A percentile compares a stretch with the other conserved stretches of the same genome.
These are phyloP conservation scores for Kandelia obovata DNA, from an alignment of 345 rosid genomes.

Conservation along the genomic window DNA sequence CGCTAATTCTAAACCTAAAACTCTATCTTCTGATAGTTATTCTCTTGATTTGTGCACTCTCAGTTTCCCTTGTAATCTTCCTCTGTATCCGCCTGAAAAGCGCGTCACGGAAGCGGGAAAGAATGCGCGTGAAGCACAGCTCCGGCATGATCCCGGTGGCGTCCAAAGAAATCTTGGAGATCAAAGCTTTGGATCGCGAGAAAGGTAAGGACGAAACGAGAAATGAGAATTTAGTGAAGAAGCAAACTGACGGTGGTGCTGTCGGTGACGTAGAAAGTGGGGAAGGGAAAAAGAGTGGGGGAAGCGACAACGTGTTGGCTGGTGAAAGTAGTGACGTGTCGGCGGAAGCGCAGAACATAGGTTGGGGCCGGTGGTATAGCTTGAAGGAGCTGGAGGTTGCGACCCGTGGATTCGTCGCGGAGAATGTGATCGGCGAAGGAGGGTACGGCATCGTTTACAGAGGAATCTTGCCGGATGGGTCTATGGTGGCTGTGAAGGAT, in stretches of 20 bases:
- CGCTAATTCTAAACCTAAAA: constrained; percentile 50
- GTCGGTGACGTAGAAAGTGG: background rate
- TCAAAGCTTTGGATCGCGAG: constrained; percentile 42
- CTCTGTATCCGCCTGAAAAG: constrained; percentile 51
- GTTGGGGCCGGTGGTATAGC: constrained; percentile 93
- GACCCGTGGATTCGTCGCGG: constrained; percentile 73
- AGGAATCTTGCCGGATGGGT: constrained; percentile 68
- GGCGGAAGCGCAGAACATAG: constrained; percentile 54
- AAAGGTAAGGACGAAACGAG: constrained; percentile 17
- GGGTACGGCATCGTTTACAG: constrained; percentile 87
- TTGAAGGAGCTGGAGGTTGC: constrained; percentile 84
- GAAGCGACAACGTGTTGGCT: constrained; percentile 36
- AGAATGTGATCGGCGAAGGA: constrained; percentile 88
- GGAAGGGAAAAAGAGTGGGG: constrained; percentile 23
- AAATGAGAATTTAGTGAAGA: constrained; percentile 19
- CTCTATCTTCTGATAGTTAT: constrained; percentile 56
- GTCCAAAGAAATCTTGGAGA: constrained; percentile 68
- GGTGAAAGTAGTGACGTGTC: constrained; percentile 45
- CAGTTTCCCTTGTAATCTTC: constrained; percentile 44
- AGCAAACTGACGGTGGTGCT: constrained; percentile 3
- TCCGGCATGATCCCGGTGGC: constrained; percentile 72
- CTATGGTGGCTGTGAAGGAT: constrained; percentile 86
- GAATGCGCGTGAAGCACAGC: constrained; percentile 56
- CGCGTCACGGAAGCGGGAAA: constrained; percentile 44
- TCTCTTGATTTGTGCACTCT: constrained; percentile 29